These are phyloP conservation scores for Eragrostis curvula DNA, from an alignment of 176 grass and related monocot species.

Conservation along the genomic window DNA sequence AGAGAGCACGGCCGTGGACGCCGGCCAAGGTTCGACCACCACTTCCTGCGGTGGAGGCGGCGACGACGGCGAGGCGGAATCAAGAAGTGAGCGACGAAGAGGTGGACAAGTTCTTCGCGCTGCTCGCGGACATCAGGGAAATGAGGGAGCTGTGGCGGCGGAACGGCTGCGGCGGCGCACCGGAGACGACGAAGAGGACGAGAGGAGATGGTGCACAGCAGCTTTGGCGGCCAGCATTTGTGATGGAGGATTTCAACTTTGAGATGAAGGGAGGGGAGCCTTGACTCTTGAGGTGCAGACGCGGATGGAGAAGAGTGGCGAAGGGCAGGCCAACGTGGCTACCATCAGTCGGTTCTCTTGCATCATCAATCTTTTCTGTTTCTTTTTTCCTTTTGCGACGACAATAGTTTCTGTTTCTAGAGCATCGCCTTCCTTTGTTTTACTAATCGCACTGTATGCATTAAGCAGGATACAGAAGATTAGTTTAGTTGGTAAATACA, in stretches of 20 bases:
- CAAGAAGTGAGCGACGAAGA: conserved; percentile 2
- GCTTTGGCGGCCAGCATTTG: conserved; percentile 4
- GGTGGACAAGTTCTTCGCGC: conserved; percentile 1
- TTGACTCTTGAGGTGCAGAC: no score
- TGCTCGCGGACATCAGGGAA: neutral
- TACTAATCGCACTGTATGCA: no score
- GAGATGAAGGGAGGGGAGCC: neutral
- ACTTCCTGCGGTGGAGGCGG: neutral
- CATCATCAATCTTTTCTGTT: no score
- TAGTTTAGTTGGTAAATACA: no score
- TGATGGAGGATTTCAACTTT: conserved; percentile 3
- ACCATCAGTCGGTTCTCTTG: no score
- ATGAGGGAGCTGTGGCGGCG: conserved; percentile 13
- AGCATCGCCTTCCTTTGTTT: no score
- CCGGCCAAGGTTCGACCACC: neutral
- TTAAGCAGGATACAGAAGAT: no score
- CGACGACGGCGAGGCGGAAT: neutral
- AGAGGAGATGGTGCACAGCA: neutral
- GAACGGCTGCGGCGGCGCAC: neutral
- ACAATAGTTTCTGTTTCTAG: no score
- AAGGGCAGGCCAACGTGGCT: neutral
- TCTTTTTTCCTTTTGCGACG: no score
- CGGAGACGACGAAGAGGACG: neutral
- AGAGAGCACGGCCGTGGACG: neutral
- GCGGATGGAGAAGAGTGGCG: neutral